Base-by-base conservation (phyloP, 768 basidiomycete species). In the Heimioporus sp. region DNA sequence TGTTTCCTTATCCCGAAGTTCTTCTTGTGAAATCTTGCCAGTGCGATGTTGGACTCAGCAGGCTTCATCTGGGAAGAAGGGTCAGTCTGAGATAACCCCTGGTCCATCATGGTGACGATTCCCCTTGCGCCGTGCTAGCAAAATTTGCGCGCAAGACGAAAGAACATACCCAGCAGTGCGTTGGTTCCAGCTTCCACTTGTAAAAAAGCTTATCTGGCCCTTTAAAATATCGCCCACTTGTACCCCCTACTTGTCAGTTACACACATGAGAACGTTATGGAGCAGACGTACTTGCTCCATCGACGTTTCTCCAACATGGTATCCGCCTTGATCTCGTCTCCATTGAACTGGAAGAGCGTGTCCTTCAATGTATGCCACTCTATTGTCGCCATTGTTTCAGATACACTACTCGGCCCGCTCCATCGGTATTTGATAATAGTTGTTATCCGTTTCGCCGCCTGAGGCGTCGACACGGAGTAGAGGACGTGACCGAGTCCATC, bases 161-260 rank as follows among this genome's bases (percentile, higher is more conserved):
- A 43, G 2, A 21, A 46, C 47, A 35, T 61, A 63, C 62, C 62
- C 62, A 63, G 24, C 65, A 65, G 12, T 67, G 61, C 5, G 57
- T 59, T 5, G 53, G 46, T n/a, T 62, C 59, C 4, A 73, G 53
- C 12, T 59, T 61, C 73, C 72, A 74, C n/a, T 66, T 66, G 48
- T 72, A 73, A 49, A 60, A 53, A 32, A 50, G 57, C 6, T 68
- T 67, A 36, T 73, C 71, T 0, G 63, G 69, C 5, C 68, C 73
- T 34, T 52, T 49, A 50, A 71, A 73, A 21, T 63, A 57, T n/a
- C 69, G 69, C 9, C 63, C 62, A 31, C 71, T 72, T 43, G 36
- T 49, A 17, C 30, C 42, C 24, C 41, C 38, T 17, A 31, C 37
- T 10, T 17, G 31, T 53, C 49, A 52, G 35, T 31, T 12, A 36